Percentiles rank a stretch among this genome's conserved stretches.
Evolutionary conservation across 768 basidiomycete species (phyloP).

Genomic region (Gloeopeniophorella convolvens): DNA sequence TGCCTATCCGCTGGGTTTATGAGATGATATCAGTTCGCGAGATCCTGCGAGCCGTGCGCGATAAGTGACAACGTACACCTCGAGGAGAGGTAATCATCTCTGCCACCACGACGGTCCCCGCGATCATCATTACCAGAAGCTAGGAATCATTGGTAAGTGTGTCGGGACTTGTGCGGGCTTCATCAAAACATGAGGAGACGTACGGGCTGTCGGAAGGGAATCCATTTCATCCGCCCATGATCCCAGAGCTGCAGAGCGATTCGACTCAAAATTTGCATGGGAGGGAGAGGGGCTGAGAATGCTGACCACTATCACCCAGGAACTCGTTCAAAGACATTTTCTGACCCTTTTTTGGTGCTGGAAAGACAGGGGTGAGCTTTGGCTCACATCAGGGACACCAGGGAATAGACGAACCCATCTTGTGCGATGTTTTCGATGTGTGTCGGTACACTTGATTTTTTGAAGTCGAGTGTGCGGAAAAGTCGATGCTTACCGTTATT

Average conservation of each 20-base stretch:
- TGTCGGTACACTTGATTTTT: conserved; percentile 4
- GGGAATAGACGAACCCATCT: conserved; percentile 28
- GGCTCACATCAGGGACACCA: neutral
- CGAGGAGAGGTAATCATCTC: conserved; percentile 59
- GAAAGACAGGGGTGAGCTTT: conserved; percentile 8
- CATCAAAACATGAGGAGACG: conserved; percentile 31
- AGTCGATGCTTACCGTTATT: conserved; percentile 23
- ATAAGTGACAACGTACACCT: conserved; percentile 43
- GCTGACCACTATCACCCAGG: conserved; percentile 78
- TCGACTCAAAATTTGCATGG: conserved; percentile 13
- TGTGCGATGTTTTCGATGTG: conserved; percentile 15
- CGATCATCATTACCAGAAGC: conserved; percentile 73
- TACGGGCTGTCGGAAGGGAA: conserved; percentile 85
- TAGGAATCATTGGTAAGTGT: conserved; percentile 26
- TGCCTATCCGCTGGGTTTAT: conserved; percentile 45
- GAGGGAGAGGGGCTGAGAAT: conserved; percentile 20
- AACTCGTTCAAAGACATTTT: conserved; percentile 94
- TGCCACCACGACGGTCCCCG: conserved; percentile 40
- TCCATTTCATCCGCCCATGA: conserved; percentile 99
- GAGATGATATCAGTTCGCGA: neutral
- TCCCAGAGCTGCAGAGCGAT: conserved; percentile 55
- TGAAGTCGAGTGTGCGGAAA: conserved; percentile 9
- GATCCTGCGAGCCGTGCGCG: neutral
- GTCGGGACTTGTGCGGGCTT: neutral
- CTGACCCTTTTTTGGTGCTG: conserved; percentile 87